phyloP scores from a whole-genome alignment of 768 basidiomycete species.

The Naganishia vishniacii region DNA sequence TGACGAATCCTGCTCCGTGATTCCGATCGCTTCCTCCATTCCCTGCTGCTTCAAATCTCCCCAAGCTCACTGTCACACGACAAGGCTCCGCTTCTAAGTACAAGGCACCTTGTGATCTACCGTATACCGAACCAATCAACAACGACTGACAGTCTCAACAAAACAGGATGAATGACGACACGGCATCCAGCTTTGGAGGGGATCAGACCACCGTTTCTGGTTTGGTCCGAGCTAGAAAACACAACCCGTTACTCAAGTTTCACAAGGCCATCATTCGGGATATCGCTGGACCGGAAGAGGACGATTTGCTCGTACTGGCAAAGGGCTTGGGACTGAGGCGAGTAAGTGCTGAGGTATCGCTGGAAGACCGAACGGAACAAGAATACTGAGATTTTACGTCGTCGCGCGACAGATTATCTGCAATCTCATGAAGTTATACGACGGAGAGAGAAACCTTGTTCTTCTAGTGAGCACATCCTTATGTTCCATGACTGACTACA shows the following conservation, averaged over 20 bases:
- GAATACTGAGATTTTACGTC: no score
- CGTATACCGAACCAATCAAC: no score
- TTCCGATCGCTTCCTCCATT: no score
- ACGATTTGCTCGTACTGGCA: slow-evolving; percentile 62
- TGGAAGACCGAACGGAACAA: no score
- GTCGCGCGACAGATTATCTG: slow-evolving; percentile 72
- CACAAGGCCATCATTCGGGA: slow-evolving; percentile 49
- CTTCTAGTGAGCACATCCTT: slow-evolving; percentile 57
- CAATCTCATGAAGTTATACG: slow-evolving; percentile 86
- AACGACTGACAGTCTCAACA: no score
- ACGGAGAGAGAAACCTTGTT: slow-evolving; percentile 74
- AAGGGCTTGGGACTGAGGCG: slow-evolving; percentile 81
- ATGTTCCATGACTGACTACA: background rate
- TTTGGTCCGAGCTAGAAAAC: slow-evolving; percentile 22
- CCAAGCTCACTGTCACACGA: no score
- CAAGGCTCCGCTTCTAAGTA: no score
- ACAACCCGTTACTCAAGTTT: slow-evolving; percentile 47
- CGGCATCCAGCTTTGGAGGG: slow-evolving; percentile 13
- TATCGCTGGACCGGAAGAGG: slow-evolving; percentile 48
- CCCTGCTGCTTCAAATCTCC: no score
- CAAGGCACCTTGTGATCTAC: no score
- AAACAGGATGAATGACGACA: slow-evolving; percentile 5
- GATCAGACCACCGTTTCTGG: slow-evolving; percentile 19
- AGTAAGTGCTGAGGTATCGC: slow-evolving; percentile 27
- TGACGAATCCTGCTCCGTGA: no score